These are phyloP conservation scores for Vitis hybrid DNA, from an alignment of 177 flowering plant species.

Conservation along the genomic window DNA sequence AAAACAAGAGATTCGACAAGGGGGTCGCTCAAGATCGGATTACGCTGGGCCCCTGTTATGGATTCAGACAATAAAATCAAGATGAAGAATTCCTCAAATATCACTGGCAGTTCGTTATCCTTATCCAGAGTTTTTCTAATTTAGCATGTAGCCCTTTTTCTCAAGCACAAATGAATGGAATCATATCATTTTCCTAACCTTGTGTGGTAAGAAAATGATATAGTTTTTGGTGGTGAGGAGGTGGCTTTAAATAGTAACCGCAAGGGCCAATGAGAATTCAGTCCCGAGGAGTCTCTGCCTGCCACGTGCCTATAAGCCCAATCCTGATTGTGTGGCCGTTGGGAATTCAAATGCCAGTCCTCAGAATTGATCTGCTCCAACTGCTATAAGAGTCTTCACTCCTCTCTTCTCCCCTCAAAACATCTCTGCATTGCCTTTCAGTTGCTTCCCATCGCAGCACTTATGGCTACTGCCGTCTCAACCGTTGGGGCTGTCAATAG, in stretches of 20 bases:
- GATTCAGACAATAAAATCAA: neutral
- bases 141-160: too few species aligned
- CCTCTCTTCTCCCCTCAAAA: neutral
- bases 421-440: neutral
- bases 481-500: slow-evolving; percentile 66
- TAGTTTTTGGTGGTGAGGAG: slow-evolving; percentile 27
- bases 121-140: neutral
- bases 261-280: slow-evolving; percentile 5
- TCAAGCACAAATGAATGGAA: too few species aligned
- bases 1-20: too few species aligned
- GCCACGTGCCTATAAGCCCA: slow-evolving; percentile 43
- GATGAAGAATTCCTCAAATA: neutral
- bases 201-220: slow-evolving; percentile 11
- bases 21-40: too few species aligned
- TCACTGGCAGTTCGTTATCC: neutral
- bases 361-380: neutral
- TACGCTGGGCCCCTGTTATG: too few species aligned
- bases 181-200: neutral
- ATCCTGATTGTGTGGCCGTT: slow-evolving; percentile 50
- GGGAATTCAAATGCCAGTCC: slow-evolving; percentile 17
- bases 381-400: slow-evolving; percentile 16
- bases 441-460: neutral
- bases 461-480: slow-evolving; percentile 51
- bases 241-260: slow-evolving; percentile 19
- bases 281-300: neutral